These are phyloP conservation scores for Dothistroma pini DNA, from an alignment of 2,329 filamentous ascomycete species.

Conservation along the genomic window DNA sequence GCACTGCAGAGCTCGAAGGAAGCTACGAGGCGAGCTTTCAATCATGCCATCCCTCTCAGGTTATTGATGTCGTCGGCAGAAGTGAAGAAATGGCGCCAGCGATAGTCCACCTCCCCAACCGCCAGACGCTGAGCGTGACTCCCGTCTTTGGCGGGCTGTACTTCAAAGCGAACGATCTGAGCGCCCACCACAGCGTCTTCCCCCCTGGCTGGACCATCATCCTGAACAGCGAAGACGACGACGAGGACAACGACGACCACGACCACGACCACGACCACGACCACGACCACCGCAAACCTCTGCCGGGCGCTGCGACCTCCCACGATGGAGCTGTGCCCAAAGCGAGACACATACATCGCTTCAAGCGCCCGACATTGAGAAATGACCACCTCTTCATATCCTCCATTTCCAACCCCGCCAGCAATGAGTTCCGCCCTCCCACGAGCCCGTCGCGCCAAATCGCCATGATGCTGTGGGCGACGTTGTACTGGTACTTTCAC, in stretches of 20 bases:
- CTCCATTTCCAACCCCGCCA: slow-evolving; percentile 80
- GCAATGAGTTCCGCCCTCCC: slow-evolving; percentile 72
- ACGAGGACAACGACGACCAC: slow-evolving; percentile 33
- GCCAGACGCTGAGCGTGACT: slow-evolving; percentile 73
- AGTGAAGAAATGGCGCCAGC: slow-evolving; percentile 39
- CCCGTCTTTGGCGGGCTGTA: slow-evolving; percentile 88
- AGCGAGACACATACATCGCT: slow-evolving; percentile 57
- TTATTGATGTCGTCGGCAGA: not conserved
- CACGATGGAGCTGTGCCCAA: slow-evolving; percentile 22
- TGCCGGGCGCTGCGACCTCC: slow-evolving; percentile 11
- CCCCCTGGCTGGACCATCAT: slow-evolving; percentile 89
- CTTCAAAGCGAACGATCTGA: slow-evolving; percentile 80
- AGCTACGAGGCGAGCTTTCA: no score
- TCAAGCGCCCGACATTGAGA: slow-evolving; percentile 68
- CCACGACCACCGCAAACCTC: slow-evolving; percentile 17
- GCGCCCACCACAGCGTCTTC: slow-evolving; percentile 64
- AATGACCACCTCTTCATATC: slow-evolving; percentile 87
- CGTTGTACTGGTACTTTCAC: slow-evolving; percentile 97
- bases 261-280: slow-evolving; percentile 40
- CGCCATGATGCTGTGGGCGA: slow-evolving; percentile 95
- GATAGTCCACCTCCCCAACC: slow-evolving; percentile 75
- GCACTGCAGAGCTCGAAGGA: not conserved
- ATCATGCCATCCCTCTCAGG: not conserved
- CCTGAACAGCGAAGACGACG: slow-evolving; percentile 64
- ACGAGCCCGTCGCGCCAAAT: slow-evolving; percentile 82